Conservation (phyloP, 148 eudicot species). For the Polygonum aviculare region DNA sequence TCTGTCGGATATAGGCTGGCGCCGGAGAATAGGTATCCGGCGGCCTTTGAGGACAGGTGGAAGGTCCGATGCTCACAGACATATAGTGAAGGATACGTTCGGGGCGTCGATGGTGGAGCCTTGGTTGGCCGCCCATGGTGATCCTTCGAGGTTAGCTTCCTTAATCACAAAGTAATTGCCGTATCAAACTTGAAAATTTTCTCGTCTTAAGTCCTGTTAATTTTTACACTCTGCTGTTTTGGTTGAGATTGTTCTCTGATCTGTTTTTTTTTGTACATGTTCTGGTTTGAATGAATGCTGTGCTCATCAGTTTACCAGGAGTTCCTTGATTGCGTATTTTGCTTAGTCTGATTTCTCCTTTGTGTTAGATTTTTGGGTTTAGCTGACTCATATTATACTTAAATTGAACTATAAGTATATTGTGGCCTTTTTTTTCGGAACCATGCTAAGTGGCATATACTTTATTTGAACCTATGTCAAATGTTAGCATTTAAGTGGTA, state of each 20-base stretch:
- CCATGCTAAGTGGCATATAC: background rate
- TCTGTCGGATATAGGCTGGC: conserved; percentile 88
- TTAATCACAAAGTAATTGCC: background rate
- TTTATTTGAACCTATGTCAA: background rate
- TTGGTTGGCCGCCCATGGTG: no score
- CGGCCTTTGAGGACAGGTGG: conserved; percentile 90
- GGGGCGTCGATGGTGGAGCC: no score
- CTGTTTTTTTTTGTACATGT: background rate
- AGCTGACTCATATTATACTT: background rate
- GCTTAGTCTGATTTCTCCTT: background rate
- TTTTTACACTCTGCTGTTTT: background rate
- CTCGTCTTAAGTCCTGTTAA: background rate
- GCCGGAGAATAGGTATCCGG: conserved; percentile 83
- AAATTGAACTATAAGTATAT: background rate
- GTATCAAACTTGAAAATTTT: background rate
- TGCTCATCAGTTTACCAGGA: background rate
- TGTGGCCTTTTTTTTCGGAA: background rate
- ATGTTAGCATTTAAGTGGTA: background rate
- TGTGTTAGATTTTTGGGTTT: conserved; percentile 4
- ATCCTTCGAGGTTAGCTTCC: conserved; percentile 54
- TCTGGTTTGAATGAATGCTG: background rate
- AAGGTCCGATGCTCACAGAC: conserved; percentile 26
- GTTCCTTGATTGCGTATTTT: background rate
- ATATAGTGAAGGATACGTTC: no score
- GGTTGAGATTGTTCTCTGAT: background rate